Percentiles rank a stretch among this genome's conserved stretches.
Evolutionary conservation across 352 stramenopile species (phyloP).

Genomic region (Pythium sp.): DNA sequence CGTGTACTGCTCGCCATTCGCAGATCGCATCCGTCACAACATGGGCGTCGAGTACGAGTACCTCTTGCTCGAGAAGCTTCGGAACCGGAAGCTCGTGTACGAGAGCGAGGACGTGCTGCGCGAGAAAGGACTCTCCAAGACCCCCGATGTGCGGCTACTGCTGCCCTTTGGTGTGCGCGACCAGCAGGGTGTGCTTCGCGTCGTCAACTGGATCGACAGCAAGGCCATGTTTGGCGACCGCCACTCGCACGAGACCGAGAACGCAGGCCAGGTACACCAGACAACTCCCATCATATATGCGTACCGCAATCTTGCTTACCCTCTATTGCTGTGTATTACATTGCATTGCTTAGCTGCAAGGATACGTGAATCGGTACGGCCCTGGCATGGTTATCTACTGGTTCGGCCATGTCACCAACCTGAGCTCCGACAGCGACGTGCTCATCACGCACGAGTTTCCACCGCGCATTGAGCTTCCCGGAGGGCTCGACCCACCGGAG

Average conservation of each 20-base stretch:
- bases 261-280: background rate
- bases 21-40: background rate
- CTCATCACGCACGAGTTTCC: conserved; percentile 65
- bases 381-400: conserved; percentile 59
- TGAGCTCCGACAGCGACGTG: conserved; percentile 56
- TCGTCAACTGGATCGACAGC: background rate
- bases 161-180: background rate
- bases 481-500: conserved; percentile 41
- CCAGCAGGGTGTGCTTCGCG: background rate
- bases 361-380: background rate
- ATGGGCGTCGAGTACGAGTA: background rate
- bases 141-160: background rate
- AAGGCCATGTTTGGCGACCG: background rate
- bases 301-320: background rate
- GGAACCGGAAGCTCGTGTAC: background rate
- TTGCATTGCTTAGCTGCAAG: background rate
- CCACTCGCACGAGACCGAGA: background rate
- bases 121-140: background rate
- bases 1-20: background rate
- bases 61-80: background rate
- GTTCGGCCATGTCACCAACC: conserved; percentile 66
- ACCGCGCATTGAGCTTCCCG: conserved; percentile 46
- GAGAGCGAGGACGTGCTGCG: background rate
- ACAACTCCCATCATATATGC: background rate
- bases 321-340: background rate